Percentiles rank a stretch among this genome's conserved stretches.
Conservation (phyloP, 306 rosid genomes). For the Fragaria vesca region DNA sequence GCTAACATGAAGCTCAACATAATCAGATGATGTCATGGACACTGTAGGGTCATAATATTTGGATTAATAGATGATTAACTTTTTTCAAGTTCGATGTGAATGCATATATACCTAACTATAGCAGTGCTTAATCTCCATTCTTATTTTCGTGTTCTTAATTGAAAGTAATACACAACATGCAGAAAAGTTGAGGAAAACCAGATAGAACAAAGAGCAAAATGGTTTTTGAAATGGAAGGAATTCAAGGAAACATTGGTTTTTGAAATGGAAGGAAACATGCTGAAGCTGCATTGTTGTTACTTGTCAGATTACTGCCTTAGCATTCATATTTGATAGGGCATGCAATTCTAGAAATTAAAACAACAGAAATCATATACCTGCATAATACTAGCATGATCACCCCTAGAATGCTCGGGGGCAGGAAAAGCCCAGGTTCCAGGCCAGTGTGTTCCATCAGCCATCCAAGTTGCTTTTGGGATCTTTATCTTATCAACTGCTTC, state of each 20-base stretch:
- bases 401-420: conserved; percentile 55
- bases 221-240: background rate
- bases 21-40: no score
- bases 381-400: conserved; percentile 81
- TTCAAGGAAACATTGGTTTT: no score
- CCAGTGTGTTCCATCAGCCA: conserved; percentile 77
- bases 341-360: background rate
- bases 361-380: conserved; percentile 41
- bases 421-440: conserved; percentile 75
- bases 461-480: conserved; percentile 70
- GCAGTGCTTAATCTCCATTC: background rate
- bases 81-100: no score
- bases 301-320: background rate
- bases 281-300: background rate
- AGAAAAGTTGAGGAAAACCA: background rate
- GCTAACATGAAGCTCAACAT: background rate
- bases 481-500: conserved; percentile 46
- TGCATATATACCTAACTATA: background rate
- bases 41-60: no score
- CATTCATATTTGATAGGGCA: background rate
- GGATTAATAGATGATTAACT: no score
- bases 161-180: background rate
- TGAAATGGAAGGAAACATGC: background rate
- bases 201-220: no score
- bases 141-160: background rate